Evolutionary conservation across 352 stramenopile genomes (phyloP), one percentile per base, ranked within the genome.

Genomic region (Globisporangium cystogenes): DNA sequence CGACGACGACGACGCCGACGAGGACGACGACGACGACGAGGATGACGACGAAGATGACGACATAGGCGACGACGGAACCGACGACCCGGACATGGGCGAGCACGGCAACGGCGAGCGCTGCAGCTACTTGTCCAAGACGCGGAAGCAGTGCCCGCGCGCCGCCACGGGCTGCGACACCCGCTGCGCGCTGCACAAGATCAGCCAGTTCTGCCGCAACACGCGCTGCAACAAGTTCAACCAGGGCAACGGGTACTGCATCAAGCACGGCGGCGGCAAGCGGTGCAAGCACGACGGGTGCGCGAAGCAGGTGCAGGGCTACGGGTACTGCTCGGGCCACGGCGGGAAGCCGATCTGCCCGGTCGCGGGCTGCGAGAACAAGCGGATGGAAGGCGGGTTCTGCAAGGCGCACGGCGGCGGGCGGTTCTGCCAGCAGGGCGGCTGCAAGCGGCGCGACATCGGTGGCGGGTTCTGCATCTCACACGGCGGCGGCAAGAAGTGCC

Each of bases 151-250:
- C 49, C 72, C 74, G 16, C 75, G 82, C 12, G 69, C 68, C 4
- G 69, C 82, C 0, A 87, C 82, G n/a, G 82, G 82, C 3, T 54
- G 84, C n/a, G 79, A 93, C 41, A 74, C 77, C 16, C 76, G 82
- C 36, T 93, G 82, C 53, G 76, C 73, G 12, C 84, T 90, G 53
- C 82, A 93, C 59, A 93, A 93, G 48, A 52, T 86, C 52, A 93
- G 82, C 52, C 82, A 93, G 60, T 93, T 93, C 57, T 93, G 82
- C 57, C 86, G 86, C 51, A 65, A 89, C 11, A 65, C 70, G 39
- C 81, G 72, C 39, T 93, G 82, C 60, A 87, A 60, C 65, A 93
- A 93, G 63, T 93, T 89, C 62, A 93, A 89, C 40, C 82, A 95
- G 48, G 82, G 82, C 42, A 87, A 90, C 41, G 84, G 84, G 7